Evolutionary conservation across 2,329 filamentous ascomycete genomes (phyloP).

Genomic region (Pseudophaeomoniella oleicola): DNA sequence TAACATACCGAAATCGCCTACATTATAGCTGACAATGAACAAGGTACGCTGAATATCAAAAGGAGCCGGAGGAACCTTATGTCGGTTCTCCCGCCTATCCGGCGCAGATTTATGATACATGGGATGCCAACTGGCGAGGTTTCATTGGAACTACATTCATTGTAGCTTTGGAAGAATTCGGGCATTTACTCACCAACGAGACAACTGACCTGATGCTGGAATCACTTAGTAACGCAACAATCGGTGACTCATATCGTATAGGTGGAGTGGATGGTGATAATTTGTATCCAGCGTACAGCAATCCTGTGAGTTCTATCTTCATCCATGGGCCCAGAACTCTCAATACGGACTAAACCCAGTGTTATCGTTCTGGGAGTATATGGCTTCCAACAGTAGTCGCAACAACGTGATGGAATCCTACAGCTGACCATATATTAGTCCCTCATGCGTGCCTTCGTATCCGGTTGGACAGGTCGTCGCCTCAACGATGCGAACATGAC

Average conservation of each 20-base stretch:
- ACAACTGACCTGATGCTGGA: conserved; percentile 32
- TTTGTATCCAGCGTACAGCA: conserved; percentile 47
- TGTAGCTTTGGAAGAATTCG: conserved; percentile 44
- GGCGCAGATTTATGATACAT: conserved; percentile 37
- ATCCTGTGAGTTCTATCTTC: conserved; percentile 29
- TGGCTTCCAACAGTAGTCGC: no score
- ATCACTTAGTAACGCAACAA: conserved; percentile 38
- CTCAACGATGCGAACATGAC: conserved; percentile 46
- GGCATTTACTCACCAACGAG: conserved; percentile 27
- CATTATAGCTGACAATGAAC: neutral
- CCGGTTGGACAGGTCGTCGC: conserved; percentile 43
- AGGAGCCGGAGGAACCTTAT: conserved; percentile 41
- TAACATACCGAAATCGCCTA: conserved; percentile 14
- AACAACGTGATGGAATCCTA: conserved; percentile 2
- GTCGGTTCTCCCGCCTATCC: conserved; percentile 39
- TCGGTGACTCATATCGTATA: conserved; percentile 47
- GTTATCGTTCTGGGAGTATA: no score
- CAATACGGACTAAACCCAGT: no score
- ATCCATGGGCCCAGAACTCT: no score
- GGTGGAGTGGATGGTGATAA: conserved; percentile 47
- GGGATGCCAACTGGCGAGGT: conserved; percentile 52
- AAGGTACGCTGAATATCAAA: conserved; percentile 36
- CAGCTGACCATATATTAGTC: conserved; percentile 13
- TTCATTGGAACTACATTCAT: conserved; percentile 47
- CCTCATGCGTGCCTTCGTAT: conserved; percentile 49